phyloP scores from a whole-genome alignment of 164 flowering plant species.

The Platanus orientalis region DNA sequence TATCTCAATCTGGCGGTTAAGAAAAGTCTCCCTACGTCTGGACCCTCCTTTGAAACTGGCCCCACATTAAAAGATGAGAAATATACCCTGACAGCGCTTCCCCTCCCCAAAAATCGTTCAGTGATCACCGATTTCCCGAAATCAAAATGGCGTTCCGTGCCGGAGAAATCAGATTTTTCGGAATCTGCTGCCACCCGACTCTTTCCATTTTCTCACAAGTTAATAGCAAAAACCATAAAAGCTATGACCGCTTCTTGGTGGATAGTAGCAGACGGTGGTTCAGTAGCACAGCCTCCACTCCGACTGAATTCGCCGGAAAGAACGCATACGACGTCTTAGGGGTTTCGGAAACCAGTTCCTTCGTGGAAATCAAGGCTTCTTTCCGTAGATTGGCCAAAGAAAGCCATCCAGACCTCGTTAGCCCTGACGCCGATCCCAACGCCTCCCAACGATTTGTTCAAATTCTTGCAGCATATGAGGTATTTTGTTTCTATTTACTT shows the following conservation, averaged over 20 bases:
- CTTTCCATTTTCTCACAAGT: background rate
- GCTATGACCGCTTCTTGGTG: background rate
- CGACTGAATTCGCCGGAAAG: slow-evolving; percentile 35
- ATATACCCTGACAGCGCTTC: no score
- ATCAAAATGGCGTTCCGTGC: background rate
- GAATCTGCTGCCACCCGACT: background rate
- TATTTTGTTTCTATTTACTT: slow-evolving; percentile 5
- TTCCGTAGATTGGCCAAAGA: slow-evolving; percentile 80
- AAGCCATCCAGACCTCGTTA: slow-evolving; percentile 80
- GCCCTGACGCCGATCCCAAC: slow-evolving; percentile 26
- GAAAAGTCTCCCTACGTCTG: no score
- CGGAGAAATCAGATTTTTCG: background rate
- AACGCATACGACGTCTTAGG: slow-evolving; percentile 74
- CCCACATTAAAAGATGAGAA: no score
- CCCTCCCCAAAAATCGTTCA: no score
- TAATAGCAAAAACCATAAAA: background rate
- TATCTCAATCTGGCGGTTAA: no score
- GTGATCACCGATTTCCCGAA: background rate
- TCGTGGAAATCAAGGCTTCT: slow-evolving; percentile 72
- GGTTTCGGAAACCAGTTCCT: slow-evolving; percentile 58
- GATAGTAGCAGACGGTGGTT: background rate
- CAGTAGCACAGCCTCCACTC: background rate
- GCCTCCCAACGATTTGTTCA: slow-evolving; percentile 60
- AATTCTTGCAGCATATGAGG: slow-evolving; percentile 93
- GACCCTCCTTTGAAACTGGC: no score